Conservation (phyloP, 805 yeast genomes). For the Tetrapisispora iriomotensis region DNA sequence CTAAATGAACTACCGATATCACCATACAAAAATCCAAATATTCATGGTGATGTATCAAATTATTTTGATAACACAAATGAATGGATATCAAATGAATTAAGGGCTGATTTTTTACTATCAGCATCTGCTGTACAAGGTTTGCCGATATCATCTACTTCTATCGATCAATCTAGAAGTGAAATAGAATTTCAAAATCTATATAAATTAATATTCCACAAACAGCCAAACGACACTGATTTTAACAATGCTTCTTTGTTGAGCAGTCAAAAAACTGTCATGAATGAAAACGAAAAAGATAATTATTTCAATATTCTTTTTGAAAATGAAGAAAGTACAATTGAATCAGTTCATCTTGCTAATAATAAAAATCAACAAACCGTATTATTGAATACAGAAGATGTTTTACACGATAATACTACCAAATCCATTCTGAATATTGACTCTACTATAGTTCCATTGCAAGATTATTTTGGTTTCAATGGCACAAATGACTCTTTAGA, state of each 20-base stretch:
- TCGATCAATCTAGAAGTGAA: not conserved
- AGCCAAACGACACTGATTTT: not conserved
- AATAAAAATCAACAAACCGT: not conserved
- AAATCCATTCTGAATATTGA: not conserved
- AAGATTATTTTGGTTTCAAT: conserved; percentile 5
- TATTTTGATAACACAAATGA: conserved; percentile 29
- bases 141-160: conserved; percentile 1
- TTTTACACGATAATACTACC: not conserved
- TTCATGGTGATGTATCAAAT: not conserved
- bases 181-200: not conserved
- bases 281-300: not conserved
- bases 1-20: not conserved
- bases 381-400: not conserved
- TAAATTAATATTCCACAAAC: not conserved
- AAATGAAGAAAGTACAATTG: not conserved
- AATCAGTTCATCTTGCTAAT: not conserved
- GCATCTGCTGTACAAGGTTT: conserved; percentile 7
- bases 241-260: not conserved
- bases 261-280: not conserved
- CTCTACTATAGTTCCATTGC: conserved; percentile 1
- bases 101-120: conserved; percentile 4
- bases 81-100: conserved; percentile 8
- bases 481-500: conserved; percentile 9
- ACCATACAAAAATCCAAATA: not conserved
- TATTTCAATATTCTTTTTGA: not conserved